Conservation (phyloP, 1,284 basidiomycete species). For the Erythrobasidium hasegawianum region DNA sequence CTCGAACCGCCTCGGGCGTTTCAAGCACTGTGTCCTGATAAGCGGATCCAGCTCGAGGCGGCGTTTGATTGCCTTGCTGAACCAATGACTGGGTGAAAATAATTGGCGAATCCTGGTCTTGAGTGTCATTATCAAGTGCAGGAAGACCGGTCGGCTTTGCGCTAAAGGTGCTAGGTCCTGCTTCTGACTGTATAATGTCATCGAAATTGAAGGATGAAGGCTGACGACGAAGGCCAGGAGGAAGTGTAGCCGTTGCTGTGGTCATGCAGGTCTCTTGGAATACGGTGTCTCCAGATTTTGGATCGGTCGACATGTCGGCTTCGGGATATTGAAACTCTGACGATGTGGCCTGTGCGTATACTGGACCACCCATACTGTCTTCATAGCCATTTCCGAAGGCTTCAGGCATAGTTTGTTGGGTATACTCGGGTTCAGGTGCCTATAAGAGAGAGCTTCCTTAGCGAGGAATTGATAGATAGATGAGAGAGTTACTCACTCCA, state of each 20-base stretch:
- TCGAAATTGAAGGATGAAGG: background rate
- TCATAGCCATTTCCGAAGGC: background rate
- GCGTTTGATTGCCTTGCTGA: too few species aligned
- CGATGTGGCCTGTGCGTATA: background rate
- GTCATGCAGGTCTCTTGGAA: background rate
- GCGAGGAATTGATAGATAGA: background rate
- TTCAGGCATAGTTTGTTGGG: background rate
- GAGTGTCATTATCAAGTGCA: too few species aligned
- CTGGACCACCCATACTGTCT: background rate
- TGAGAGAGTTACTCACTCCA: background rate
- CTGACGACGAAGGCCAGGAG: background rate
- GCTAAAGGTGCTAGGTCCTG: background rate
- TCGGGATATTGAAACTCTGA: background rate
- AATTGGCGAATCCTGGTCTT: too few species aligned
- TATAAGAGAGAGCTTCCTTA: background rate
- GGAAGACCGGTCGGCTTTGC: too few species aligned
- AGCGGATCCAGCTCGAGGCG: too few species aligned
- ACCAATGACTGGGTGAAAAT: too few species aligned
- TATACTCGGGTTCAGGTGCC: conserved; percentile 1
- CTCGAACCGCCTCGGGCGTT: too few species aligned
- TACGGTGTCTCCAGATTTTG: background rate
- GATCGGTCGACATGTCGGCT: background rate
- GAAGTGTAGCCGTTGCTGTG: background rate
- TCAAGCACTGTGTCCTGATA: too few species aligned
- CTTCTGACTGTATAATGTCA: background rate